A percentile compares a stretch with the other conserved stretches of the same genome.
phyloP scores from a whole-genome alignment of 305 asterid species.

The Coffea humblotiana region DNA sequence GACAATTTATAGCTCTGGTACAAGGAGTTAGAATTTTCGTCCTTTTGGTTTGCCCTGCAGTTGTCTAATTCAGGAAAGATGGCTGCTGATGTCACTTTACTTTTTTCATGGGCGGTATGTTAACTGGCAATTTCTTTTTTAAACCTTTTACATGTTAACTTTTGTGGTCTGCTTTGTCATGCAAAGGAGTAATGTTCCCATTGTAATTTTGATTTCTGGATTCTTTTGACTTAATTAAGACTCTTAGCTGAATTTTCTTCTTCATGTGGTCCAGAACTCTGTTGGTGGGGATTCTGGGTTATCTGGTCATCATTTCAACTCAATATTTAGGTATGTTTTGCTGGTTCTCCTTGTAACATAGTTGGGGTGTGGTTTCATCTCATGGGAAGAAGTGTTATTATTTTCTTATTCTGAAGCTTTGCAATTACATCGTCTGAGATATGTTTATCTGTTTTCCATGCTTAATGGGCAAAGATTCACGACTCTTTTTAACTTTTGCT shows the following conservation, averaged over 20 bases:
- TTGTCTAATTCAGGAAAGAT: constrained; percentile 69
- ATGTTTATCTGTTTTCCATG: constrained; percentile 1
- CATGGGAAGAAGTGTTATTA: not conserved
- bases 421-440: not conserved
- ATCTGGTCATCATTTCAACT: constrained; percentile 84
- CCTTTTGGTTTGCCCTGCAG: constrained; percentile 36
- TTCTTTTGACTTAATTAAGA: not conserved
- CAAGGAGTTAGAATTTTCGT: constrained; percentile 29
- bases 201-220: not conserved
- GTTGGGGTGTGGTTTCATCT: not conserved
- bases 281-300: constrained; percentile 94
- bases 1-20: constrained; percentile 19
- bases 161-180: not conserved
- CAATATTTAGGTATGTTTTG: constrained; percentile 56
- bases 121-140: constrained; percentile 4
- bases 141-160: not conserved
- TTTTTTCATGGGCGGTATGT: constrained; percentile 96
- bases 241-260: constrained; percentile 13
- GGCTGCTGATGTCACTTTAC: constrained; percentile 79
- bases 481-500: not conserved
- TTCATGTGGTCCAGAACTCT: constrained; percentile 63
- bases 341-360: not conserved
- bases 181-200: not conserved
- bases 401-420: not conserved
- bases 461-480: not conserved